Base-by-base conservation (phyloP, 208 protist genomes). In the Naegleria lovaniensis region DNA sequence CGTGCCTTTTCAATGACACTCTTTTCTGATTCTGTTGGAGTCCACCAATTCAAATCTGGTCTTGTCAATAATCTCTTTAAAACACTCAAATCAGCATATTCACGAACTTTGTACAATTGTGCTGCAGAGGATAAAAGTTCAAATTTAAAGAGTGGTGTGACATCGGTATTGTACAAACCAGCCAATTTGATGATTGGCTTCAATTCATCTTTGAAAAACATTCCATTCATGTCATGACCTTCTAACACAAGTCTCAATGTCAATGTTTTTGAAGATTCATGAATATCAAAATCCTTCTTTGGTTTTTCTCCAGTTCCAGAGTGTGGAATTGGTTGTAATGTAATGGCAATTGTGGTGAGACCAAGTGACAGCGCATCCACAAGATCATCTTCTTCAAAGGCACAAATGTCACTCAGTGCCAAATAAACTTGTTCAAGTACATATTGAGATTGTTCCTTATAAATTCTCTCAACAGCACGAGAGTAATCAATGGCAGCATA, bases 251-350 rank as follows among this genome's bases (percentile, higher is more conserved):
- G 19, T 51, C 83, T 48, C n/a, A 86, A 86, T 51, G 83, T 86
- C 9, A 86, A 29, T 33, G 39, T 40, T 33, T 33, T 86, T 13
- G 19, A 33, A 13, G 36, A 16, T n/a, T 86, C 83, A 86, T 86
- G 7, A 19, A 86, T 51, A 33, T 86, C 83, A 86, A 86, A 86
- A 48, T 86, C 83, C 22, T 86, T 86, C 38, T 48, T 86, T 36
- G 67, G 67, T 36, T 33, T 79, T 36, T 79, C 67, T 79, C 67
- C 67, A 15, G 40, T 86, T 25, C 16, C 36, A 48, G 19, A n/a
- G 15, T 86, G 39, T 36, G 67, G 67, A 51, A 13, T 38, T 0
- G 83, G 83, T 51, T 86, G 83, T 15, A 86, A n/a, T 25, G 83
- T 38, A 51, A 86, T 86, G 33, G 39, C 39, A 86, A 86, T 48